Base-by-base conservation (phyloP, 495 filamentous ascomycete species). In the Penicillium steckii region DNA sequence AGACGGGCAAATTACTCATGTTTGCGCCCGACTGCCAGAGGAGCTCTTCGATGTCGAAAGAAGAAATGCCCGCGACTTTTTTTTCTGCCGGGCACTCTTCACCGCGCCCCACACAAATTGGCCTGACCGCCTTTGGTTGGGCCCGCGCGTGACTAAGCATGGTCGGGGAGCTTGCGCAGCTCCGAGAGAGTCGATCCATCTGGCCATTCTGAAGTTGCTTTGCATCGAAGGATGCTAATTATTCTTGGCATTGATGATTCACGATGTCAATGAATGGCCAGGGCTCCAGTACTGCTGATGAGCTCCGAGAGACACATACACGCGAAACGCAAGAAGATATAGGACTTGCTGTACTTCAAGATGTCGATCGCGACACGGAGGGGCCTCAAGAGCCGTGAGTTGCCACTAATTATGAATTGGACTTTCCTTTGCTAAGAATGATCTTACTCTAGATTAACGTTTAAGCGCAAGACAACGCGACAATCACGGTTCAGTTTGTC, bases 401-500 rank as follows among this genome's bases (percentile, higher is more conserved):
- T 13, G 6, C 43, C 6, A 24, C 24, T 30, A 3, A 15, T 33
- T 23, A 22, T 3, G 19, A 3, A 12, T 7, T 48, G 6, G 27
- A 13, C 12, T 23, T 33, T 29, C 10, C 17, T 22, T 25, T 45
- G 18, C 65, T 71, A 30, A 66, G 19, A n/a, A 13, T 12, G 9
- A 19, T 3, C 1, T 21, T 37, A 33, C 8, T 46, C 61, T 52
- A 88, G 88, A 3, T 77, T 91, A 45, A 84, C 86, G 15, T 96
- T 96, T 74, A 94, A 95, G 74, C 85, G 87, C 57, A 91, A 89
- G 63, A 82, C 84, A 58, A 91, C 90, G 59, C 80, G 79, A 61
- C 76, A 57, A 56, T 77, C 65, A 44, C 71, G 66, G 64, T 87
- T 75, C 67, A 85, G 66, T 53, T 70, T 81, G 63, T 80, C 77